phyloP scores from a whole-genome alignment of 495 filamentous ascomycete species.

The Talaromyces thailandensis region DNA sequence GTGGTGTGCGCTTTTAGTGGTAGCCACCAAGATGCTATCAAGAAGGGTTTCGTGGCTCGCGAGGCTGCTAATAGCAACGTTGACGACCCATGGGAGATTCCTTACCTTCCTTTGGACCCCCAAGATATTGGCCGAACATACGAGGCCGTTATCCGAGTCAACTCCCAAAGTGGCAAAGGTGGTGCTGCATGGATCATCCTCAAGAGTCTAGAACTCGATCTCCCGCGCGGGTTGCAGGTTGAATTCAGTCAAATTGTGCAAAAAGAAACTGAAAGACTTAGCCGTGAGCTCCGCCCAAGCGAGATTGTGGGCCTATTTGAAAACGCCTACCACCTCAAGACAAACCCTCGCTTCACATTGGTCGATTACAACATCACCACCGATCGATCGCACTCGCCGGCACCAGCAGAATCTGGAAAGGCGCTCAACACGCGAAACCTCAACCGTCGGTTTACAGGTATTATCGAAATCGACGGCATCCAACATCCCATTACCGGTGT shows the following conservation, averaged over 20 bases:
- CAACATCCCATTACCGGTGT: slow-evolving; percentile 72
- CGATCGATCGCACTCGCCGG: slow-evolving; percentile 72
- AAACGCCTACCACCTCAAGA: slow-evolving; percentile 71
- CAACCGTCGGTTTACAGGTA: slow-evolving; percentile 76
- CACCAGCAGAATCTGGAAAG: slow-evolving; percentile 57
- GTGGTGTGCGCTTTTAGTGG: slow-evolving; percentile 87
- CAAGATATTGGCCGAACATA: slow-evolving; percentile 92
- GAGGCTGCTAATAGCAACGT: slow-evolving; percentile 47
- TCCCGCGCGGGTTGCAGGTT: slow-evolving; percentile 86
- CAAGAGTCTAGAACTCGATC: slow-evolving; percentile 78
- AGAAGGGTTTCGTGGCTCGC: slow-evolving; percentile 82
- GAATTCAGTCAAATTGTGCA: slow-evolving; percentile 88
- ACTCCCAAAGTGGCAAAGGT: slow-evolving; percentile 92
- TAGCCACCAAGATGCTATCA: slow-evolving; percentile 95
- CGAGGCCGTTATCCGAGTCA: slow-evolving; percentile 96
- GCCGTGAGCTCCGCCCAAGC: slow-evolving; percentile 68
- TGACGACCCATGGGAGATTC: slow-evolving; percentile 62
- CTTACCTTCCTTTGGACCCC: slow-evolving; percentile 90
- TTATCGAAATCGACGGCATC: slow-evolving; percentile 71
- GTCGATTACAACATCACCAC: slow-evolving; percentile 88
- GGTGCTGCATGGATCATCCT: slow-evolving; percentile 93
- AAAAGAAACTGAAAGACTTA: slow-evolving; percentile 58
- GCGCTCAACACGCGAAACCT: slow-evolving; percentile 67
- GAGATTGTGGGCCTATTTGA: slow-evolving; percentile 88
- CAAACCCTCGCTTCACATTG: slow-evolving; percentile 73